Evolutionary conservation across 2,329 filamentous ascomycete species (phyloP).

Genomic region (Fusarium oxysporum): DNA sequence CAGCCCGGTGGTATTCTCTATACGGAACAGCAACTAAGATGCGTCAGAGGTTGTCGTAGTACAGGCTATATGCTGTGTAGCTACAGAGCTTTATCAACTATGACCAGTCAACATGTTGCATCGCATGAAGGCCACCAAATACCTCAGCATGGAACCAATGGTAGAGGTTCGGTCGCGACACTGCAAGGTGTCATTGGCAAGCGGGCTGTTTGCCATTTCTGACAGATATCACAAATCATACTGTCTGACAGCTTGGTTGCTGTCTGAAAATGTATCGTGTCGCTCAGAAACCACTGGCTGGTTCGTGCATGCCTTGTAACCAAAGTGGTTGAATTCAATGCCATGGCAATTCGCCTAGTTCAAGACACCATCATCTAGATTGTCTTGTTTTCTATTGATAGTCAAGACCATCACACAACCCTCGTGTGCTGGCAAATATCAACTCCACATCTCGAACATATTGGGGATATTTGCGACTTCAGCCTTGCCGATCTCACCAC

Average conservation of each 20-base stretch:
- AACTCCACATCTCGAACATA: constrained; percentile 17
- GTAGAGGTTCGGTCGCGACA: neutral
- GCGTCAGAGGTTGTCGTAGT: constrained; percentile 16
- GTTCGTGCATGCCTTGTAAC: constrained; percentile 9
- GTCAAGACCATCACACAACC: neutral
- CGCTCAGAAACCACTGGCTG: neutral
- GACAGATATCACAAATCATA: constrained; percentile 22
- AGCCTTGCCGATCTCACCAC: constrained; percentile 37
- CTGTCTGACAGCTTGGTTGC: constrained; percentile 13
- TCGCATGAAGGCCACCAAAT: constrained; percentile 15
- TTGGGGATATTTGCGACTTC: constrained; percentile 19
- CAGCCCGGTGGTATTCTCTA: constrained; percentile 17
- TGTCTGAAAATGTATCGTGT: constrained; percentile 1
- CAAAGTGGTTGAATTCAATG: neutral
- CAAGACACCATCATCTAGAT: constrained; percentile 18
- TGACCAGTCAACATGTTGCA: constrained; percentile 28
- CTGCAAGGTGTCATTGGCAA: constrained; percentile 3
- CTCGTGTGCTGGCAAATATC: constrained; percentile 18
- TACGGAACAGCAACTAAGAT: neutral
- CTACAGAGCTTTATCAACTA: neutral
- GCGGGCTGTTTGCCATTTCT: constrained; percentile 23
- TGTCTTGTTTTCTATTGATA: constrained; percentile 23
- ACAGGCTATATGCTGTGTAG: constrained; percentile 4
- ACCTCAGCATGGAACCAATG: constrained; percentile 14
- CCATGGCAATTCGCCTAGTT: constrained; percentile 12